These are phyloP conservation scores for Solanum habrochaites DNA, from an alignment of 257 asterid species.

Conservation along the genomic window DNA sequence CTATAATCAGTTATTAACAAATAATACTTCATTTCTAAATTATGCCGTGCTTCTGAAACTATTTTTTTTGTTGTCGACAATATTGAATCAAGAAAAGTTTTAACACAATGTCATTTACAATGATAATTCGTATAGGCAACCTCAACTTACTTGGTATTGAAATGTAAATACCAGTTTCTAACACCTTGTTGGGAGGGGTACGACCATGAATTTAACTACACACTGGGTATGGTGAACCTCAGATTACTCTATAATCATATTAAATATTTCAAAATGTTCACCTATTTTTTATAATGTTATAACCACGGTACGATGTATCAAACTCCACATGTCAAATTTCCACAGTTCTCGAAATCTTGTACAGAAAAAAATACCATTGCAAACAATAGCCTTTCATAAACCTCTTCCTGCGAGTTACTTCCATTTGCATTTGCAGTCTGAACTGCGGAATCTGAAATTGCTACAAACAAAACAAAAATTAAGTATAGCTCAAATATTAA, in stretches of 20 bases:
- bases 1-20: neutral
- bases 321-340: neutral
- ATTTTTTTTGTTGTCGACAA: neutral
- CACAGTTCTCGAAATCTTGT: neutral
- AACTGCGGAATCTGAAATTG: conserved; percentile 61
- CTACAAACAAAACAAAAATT: conserved; percentile 10
- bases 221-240: too few relatives aligned
- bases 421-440: conserved; percentile 54
- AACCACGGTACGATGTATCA: neutral
- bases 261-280: neutral
- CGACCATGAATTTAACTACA: too few relatives aligned
- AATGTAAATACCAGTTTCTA: too few relatives aligned
- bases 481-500: neutral
- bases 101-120: neutral
- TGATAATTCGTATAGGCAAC: neutral
- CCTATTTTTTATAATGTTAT: neutral
- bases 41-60: neutral
- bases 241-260: too few relatives aligned
- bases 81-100: neutral
- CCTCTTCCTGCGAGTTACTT: conserved; percentile 87
- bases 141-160: neutral
- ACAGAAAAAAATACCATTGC: neutral
- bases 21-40: neutral
- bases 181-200: too few relatives aligned
- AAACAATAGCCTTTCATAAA: conserved; percentile 46